Evolutionary conservation across 345 rosid species (phyloP), one percentile per base, ranked within the genome.

Genomic region (Syzygium aromaticum): DNA sequence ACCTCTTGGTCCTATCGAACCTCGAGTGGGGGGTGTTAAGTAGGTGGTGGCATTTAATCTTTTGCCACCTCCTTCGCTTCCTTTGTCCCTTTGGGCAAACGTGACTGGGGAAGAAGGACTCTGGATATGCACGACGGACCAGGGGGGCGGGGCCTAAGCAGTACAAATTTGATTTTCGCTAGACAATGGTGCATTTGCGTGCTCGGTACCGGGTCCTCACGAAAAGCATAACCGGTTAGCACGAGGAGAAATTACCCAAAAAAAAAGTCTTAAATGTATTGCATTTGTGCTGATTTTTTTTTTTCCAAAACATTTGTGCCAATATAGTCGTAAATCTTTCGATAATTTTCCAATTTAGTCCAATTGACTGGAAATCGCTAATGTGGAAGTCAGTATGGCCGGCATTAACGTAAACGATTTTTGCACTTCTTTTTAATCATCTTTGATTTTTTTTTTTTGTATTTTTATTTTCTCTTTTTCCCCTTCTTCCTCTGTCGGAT

Each of bases 361-460:
- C 46, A 6, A 43, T 43, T 54, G 4, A 1, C 0, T 0, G 11
- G 0, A 54, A 59, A 25, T 59, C 3, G 5, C 6, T 27, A 3
- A 59, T 0, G 0, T 27, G 30, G 11, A 59, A 10, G 52, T 8
- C 12, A 8, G 52, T 8, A 10, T 51, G 52, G 12, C 12, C 52
- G 11, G 12, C 3, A 51, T 6, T 51, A 51, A 51, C 52, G 3
- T 51, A 13, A 8, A 51, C 1, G 1, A 5, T 59, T 6, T 27
- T 11, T 59, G 5, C 12, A 11, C 27, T 59, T n/a, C 5, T 59
- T 59, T 59, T 59, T 25, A 11, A 57, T 57, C 46, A 43, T 6
- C 46, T 43, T 43, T 43, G 46, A 10, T 25, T 11, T 57, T 57
- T 21, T 57, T 21, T 27, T 59, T 59, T 77, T 16, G 28, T 1